Percentiles rank a stretch among this genome's conserved stretches.
phyloP scores from a whole-genome alignment of 768 basidiomycete genomes.

The Naematelia encephala region DNA sequence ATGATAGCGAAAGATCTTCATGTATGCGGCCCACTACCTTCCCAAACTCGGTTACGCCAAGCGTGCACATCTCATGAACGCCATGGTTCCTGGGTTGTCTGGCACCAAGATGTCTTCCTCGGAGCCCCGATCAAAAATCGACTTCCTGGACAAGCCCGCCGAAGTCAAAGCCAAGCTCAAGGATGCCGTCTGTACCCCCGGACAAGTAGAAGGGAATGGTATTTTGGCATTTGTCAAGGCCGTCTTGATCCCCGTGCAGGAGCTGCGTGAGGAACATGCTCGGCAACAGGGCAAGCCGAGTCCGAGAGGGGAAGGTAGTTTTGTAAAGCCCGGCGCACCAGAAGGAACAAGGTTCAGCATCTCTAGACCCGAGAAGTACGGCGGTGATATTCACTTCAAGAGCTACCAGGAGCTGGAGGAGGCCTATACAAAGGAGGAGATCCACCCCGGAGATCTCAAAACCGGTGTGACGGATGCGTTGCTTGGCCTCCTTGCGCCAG shows the following conservation, averaged over 20 bases:
- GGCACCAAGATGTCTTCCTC: slow-evolving; percentile 99
- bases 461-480: slow-evolving; percentile 69
- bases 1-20: slow-evolving; percentile 90
- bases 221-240: slow-evolving; percentile 77
- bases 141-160: slow-evolving; percentile 86
- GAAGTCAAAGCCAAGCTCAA: slow-evolving; percentile 84
- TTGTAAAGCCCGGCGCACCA: slow-evolving; percentile 67
- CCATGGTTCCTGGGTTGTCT: slow-evolving; percentile 90
- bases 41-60: slow-evolving; percentile 88
- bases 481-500: slow-evolving; percentile 70
- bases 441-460: slow-evolving; percentile 93
- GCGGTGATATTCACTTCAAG: slow-evolving; percentile 66
- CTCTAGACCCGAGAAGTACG: slow-evolving; percentile 71
- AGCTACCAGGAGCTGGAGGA: slow-evolving; percentile 64
- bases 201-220: slow-evolving; percentile 82
- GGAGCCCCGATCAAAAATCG: slow-evolving; percentile 96
- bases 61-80: slow-evolving; percentile 96
- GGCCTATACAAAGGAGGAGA: slow-evolving; percentile 69
- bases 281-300: slow-evolving; percentile 53
- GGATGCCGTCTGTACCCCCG: slow-evolving; percentile 89
- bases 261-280: slow-evolving; percentile 64
- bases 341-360: slow-evolving; percentile 78
- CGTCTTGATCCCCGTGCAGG: slow-evolving; percentile 82
- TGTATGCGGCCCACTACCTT: slow-evolving; percentile 92
- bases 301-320: slow-evolving; percentile 60